Evolutionary conservation across 352 stramenopile genomes (phyloP).

Genomic region (Phytophthora niederhauseri): DNA sequence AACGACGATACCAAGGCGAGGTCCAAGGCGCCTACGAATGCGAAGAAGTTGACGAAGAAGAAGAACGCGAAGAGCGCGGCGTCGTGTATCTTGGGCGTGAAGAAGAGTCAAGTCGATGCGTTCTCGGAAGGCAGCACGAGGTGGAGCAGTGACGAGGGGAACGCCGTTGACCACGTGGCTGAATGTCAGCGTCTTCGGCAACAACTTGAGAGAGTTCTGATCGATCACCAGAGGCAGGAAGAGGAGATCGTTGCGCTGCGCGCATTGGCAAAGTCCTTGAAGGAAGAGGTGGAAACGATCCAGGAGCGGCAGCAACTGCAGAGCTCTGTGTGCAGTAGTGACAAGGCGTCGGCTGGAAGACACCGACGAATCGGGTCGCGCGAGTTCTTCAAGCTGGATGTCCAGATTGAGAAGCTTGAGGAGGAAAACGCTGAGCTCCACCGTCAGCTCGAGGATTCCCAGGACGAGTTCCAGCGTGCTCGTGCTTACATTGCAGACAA

Average conservation of each 20-base stretch:
- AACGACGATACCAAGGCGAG: neutral
- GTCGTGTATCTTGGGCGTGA: constrained; percentile 17
- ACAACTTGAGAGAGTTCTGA: constrained; percentile 51
- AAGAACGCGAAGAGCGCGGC: neutral
- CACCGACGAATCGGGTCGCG: constrained; percentile 12
- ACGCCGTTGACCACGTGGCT: constrained; percentile 16
- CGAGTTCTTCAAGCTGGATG: constrained; percentile 59
- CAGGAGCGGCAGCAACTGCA: constrained; percentile 28
- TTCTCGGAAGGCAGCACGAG: neutral
- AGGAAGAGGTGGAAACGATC: constrained; percentile 58
- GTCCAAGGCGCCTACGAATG: neutral
- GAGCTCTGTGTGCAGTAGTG: neutral
- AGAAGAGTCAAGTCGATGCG: constrained; percentile 3
- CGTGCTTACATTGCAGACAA: constrained; percentile 28
- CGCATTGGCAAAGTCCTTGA: constrained; percentile 57
- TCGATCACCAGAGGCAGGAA: constrained; percentile 54
- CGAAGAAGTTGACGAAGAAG: constrained; percentile 27
- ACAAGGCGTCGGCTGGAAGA: neutral
- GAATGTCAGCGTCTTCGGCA: constrained; percentile 55
- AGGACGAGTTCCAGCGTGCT: constrained; percentile 17
- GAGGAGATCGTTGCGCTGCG: constrained; percentile 67
- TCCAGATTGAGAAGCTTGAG: constrained; percentile 50
- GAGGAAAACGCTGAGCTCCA: constrained; percentile 44
- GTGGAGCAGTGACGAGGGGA: constrained; percentile 11
- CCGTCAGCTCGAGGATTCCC: constrained; percentile 24